Evolutionary conservation across 2,329 filamentous ascomycete genomes (phyloP), one percentile per base, ranked within the genome.

Genomic region (Sclerotinia spermophila): DNA sequence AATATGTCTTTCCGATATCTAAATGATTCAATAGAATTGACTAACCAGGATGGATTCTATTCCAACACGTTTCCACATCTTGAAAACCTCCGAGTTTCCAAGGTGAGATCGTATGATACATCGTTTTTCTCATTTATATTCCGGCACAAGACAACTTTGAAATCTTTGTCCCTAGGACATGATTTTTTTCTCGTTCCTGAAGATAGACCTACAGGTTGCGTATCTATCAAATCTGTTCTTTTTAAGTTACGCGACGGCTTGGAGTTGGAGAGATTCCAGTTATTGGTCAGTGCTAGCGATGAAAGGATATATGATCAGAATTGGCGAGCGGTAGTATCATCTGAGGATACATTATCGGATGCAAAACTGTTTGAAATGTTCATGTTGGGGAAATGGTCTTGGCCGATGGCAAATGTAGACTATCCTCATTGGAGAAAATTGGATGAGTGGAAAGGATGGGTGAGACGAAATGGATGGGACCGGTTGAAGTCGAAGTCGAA

Each of bases 321-420:
- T 13, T 69, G 68, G 68, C 35, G 48, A 33, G 10, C 7, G 2
- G 8, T 58, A 10, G 5, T 30, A 1, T 27, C 27, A 17, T 2
- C 30, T 19, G 19, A 1, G 5, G 6, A n/a, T 35, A 42, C 5
- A 17, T 17, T 69, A 45, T 8, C 48, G 7, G 68, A 69, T 53
- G 68, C 59, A 15, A 69, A 69, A 19, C 65, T 69, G 19, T 69
- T 69, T 19, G 67, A 69, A 35, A 69, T 69, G 58, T 69, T 69
- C n/a, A 58, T 62, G 0, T 5, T 69, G 33, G 58, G 67, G 2
- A 69, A 55, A 38, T 69, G 67, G 56, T 45, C 45, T 0, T 69
- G 67, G 67, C 67, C 67, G 24, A 69, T 69, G 67, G n/a, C n/a
- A 11, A 69, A 69, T 55, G 17, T 30, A 2, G 67, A 69, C 40